Base-by-base conservation (phyloP, 2,329 filamentous ascomycete genomes). In the Claviceps capensis region DNA sequence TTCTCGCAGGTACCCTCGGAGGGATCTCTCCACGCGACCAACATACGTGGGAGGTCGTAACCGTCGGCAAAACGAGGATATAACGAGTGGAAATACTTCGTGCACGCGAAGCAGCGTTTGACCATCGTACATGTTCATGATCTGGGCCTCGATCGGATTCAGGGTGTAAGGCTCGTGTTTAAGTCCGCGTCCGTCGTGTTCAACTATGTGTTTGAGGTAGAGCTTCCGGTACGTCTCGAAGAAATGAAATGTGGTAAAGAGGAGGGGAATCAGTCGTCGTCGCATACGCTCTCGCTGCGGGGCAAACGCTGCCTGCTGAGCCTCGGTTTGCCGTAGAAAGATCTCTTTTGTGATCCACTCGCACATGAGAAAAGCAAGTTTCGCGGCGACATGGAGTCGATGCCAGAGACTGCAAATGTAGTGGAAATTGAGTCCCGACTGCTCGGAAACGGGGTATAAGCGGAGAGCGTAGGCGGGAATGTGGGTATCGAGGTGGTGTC, bases 181-280 rank as follows among this genome's bases (percentile, higher is more conserved):
- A 46, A 84, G 58, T 5, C 79, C 77, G 48, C 74, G 68, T 13
- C 76, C 74, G 41, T 66, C 67, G 52, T 79, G 70, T 47, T 77
- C 69, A 48, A 69, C 66, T 23, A 84, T 71, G 54, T 79, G 77
- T 57, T 78, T 66, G 7, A 82, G 63, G 57, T 83, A 79, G 2
- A 81, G 67, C 41, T 71, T 73, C 53, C 81, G 76, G 60, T 82
- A 83, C 1, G 72, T 80, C 61, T 84, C 81, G 61, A 84, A 83
- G 60, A 84, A 84, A 62, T 84, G 81, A 57, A 83, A 83, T 23
- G 82, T 70, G 13, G 79, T 82, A 57, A 84, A 83, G 16, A 84
- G 69, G 7, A 83, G 63, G 1, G 81, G 81, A 52, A 82, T 81
- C 8, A 84, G 67, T 48, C 81, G 74, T 54, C 79, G 77, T 47